A percentile compares a stretch with the other conserved stretches of the same genome.
These are phyloP conservation scores for Madurella mycetomatis DNA, from an alignment of 2,329 filamentous ascomycete species.

Conservation along the genomic window DNA sequence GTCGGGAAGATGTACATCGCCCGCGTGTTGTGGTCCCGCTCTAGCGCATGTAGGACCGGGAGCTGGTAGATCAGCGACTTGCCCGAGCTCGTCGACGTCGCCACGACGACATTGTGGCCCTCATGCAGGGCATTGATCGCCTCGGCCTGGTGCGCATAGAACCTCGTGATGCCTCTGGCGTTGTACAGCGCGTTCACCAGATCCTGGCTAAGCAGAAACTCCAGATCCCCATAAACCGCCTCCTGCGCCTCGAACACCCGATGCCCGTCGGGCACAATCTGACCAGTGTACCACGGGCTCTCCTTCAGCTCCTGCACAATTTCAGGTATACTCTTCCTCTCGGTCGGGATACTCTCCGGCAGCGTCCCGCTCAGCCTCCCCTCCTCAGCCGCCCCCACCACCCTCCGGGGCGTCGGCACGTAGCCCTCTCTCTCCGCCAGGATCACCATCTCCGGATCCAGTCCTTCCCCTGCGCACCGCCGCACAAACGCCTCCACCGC, in stretches of 20 bases:
- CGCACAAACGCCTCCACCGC: conserved; percentile 76
- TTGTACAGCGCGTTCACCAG: conserved; percentile 97
- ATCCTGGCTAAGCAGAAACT: conserved; percentile 82
- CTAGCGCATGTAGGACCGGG: conserved; percentile 81
- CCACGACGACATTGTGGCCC: conserved; percentile 83
- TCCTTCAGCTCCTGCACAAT: conserved; percentile 81
- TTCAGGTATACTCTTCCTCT: conserved; percentile 74
- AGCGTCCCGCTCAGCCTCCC: conserved; percentile 41
- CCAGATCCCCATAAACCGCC: conserved; percentile 74
- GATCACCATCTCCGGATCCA: conserved; percentile 66
- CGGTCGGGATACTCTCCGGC: conserved; percentile 70
- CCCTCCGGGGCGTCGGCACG: conserved; percentile 55
- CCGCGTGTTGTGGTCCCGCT: conserved; percentile 68
- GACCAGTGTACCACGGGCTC: conserved; percentile 81
- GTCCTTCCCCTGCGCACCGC: conserved; percentile 57
- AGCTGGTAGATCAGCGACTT: conserved; percentile 98
- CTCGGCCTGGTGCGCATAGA: conserved; percentile 90
- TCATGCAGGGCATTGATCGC: conserved; percentile 84
- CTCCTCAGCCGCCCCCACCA: conserved; percentile 29
- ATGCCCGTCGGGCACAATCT: conserved; percentile 91
- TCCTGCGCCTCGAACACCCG: conserved; percentile 84
- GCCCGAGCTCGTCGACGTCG: conserved; percentile 92
- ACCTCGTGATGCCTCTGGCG: conserved; percentile 74
- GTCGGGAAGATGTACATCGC: conserved; percentile 99
- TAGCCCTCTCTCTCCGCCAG: conserved; percentile 53